Evolutionary conservation across 331 rosid species (phyloP), one percentile per base, ranked within the genome.

Genomic region (Saraca asoca): DNA sequence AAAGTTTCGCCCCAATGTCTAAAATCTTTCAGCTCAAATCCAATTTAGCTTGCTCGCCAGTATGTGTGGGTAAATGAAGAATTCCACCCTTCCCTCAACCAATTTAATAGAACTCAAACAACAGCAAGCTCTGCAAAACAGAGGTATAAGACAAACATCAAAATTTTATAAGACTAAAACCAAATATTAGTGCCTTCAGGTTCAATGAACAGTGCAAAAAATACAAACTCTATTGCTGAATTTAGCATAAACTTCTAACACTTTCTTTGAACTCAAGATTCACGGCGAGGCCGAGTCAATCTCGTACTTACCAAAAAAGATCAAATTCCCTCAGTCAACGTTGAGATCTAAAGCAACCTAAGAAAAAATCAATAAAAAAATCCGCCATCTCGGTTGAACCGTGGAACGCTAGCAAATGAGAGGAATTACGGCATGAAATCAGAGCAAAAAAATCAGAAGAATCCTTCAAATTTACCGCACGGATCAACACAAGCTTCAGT

Each of bases 401-500:
- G 43, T 7, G 7, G 43, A 39, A 7, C 11, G 11, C 43, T 39
- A 39, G 10, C 43, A 37, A 71, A 16, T 6, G 3, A 20, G 34
- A 57, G 15, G 10, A 10, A 44, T 11, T 65, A 7, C 14, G 45
- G 42, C 20, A 53, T 16, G 20, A 72, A 14, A 53, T 72, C 64
- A 29, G 48, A 48, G 46, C 8, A 39, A 18, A 17, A 24, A 8
- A 19, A 14, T 20, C 14, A 34, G 43, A 54, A 11, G 15, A 55
- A 39, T 18, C 16, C 6, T 55, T 55, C 48, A 46, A 41, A 51
- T 8, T 17, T 49, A 7, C 14, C 8, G 20, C 0, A 19, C 43
- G 71, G 79, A 81, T 81, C 82, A 51, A 64, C 51, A 35, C 51
- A 56, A 0, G 9, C 43, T 12, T 0, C 13, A 12, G 4, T 31